Evolutionary conservation across 1,284 basidiomycete species (phyloP).

Genomic region (Tylopilus sp.): DNA sequence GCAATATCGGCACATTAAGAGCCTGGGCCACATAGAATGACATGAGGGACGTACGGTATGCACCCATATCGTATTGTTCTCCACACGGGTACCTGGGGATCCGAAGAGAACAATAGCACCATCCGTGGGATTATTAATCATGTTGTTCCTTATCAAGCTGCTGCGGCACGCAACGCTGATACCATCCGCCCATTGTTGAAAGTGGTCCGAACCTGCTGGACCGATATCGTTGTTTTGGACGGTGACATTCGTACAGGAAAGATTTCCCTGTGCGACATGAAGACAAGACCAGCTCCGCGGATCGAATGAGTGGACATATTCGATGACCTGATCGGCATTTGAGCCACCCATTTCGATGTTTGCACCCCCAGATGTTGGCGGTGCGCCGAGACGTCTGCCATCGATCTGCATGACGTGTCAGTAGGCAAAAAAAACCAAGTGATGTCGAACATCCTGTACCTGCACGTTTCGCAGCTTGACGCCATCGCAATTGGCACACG

Average conservation of each 20-base stretch:
- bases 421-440: slow-evolving; percentile 30
- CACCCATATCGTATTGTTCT: slow-evolving; percentile 71
- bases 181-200: slow-evolving; percentile 79
- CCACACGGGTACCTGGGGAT: slow-evolving; percentile 69
- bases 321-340: slow-evolving; percentile 63
- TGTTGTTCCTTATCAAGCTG: slow-evolving; percentile 65
- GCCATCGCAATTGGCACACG: slow-evolving; percentile 52
- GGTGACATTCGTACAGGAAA: slow-evolving; percentile 59
- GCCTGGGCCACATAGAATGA: neutral
- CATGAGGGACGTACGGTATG: slow-evolving; percentile 44
- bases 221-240: slow-evolving; percentile 80
- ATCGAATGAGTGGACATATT: slow-evolving; percentile 66
- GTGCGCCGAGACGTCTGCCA: slow-evolving; percentile 52
- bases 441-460: slow-evolving; percentile 35
- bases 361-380: slow-evolving; percentile 55
- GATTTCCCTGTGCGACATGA: slow-evolving; percentile 61
- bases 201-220: slow-evolving; percentile 61
- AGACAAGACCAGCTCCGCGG: slow-evolving; percentile 73
- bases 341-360: slow-evolving; percentile 75
- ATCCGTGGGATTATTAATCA: slow-evolving; percentile 71
- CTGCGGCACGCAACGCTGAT: slow-evolving; percentile 73
- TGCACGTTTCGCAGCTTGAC: slow-evolving; percentile 67
- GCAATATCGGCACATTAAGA: neutral
- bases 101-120: slow-evolving; percentile 82
- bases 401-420: slow-evolving; percentile 48